phyloP scores from a whole-genome alignment of 2,329 filamentous ascomycete species.

The Sclerotinia nivalis region DNA sequence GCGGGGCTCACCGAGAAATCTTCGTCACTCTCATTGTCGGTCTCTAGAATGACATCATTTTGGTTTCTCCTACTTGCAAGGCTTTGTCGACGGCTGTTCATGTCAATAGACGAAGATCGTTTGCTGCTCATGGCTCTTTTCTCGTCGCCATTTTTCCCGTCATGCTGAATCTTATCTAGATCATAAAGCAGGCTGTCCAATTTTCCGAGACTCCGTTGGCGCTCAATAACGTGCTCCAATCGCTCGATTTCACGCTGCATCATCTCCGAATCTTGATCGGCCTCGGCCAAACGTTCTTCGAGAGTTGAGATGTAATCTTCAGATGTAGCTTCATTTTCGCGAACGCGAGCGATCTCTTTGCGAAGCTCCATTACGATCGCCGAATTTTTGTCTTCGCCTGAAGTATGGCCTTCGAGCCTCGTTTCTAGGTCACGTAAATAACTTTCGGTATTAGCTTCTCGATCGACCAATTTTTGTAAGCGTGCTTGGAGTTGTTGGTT shows the following conservation, averaged over 20 bases:
- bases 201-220: conserved; percentile 91
- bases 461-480: conserved; percentile 89
- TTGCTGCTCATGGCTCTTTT: conserved; percentile 48
- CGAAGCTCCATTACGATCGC: conserved; percentile 82
- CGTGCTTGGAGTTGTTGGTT: conserved; percentile 86
- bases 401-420: conserved; percentile 86
- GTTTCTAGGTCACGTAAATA: conserved; percentile 91
- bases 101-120: conserved; percentile 42
- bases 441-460: conserved; percentile 86
- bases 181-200: conserved; percentile 91
- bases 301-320: conserved; percentile 98
- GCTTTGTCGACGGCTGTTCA: conserved; percentile 56
- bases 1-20: conserved; percentile 27
- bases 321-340: conserved; percentile 85
- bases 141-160: conserved; percentile 48
- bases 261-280: conserved; percentile 91
- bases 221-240: conserved; percentile 90
- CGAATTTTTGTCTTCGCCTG: conserved; percentile 89
- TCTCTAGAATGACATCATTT: conserved; percentile 57
- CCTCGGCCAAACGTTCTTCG: conserved; percentile 91
- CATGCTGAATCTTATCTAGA: conserved; percentile 74
- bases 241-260: conserved; percentile 97
- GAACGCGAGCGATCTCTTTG: conserved; percentile 83
- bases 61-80: conserved; percentile 55
- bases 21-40: conserved; percentile 39